Evolutionary conservation across 208 protist species (phyloP).

Genomic region (Acanthamoeba culbertsoni): DNA sequence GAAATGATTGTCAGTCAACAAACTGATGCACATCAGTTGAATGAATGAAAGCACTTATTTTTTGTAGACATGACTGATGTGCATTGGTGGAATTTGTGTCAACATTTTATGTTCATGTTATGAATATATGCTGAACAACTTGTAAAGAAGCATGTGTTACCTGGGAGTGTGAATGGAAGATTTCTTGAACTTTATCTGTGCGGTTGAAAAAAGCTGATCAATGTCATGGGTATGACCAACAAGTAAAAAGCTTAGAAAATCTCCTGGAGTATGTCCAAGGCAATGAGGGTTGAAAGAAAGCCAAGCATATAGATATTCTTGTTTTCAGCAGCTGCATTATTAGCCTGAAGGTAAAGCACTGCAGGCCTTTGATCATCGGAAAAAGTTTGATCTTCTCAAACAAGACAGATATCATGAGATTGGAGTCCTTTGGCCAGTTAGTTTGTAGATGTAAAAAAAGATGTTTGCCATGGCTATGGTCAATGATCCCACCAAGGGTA

Average conservation of each 20-base stretch:
- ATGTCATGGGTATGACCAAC: slow-evolving; percentile 29
- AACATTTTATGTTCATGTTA: too few relatives aligned
- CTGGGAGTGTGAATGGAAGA: not conserved
- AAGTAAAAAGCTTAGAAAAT: not conserved
- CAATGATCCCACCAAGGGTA: not conserved
- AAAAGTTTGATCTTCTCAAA: too few relatives aligned
- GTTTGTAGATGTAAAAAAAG: not conserved
- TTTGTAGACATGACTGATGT: too few relatives aligned
- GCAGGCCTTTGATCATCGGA: too few relatives aligned
- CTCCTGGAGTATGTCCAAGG: not conserved
- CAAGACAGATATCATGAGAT: not conserved
- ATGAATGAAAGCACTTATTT: too few relatives aligned
- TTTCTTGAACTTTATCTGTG: not conserved
- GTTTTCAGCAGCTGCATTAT: too few relatives aligned
- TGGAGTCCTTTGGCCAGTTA: not conserved
- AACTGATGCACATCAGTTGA: too few relatives aligned
- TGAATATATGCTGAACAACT: too few relatives aligned
- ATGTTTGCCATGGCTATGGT: not conserved
- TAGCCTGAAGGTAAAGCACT: too few relatives aligned
- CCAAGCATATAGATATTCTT: not conserved
- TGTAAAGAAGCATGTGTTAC: too few relatives aligned
- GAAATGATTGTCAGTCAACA: not conserved
- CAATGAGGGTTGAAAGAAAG: not conserved
- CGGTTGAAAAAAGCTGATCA: not conserved
- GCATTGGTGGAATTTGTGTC: too few relatives aligned